These are phyloP conservation scores for Saccharomycopsis schoenii DNA, from an alignment of 805 yeast genomes.

Conservation along the genomic window DNA sequence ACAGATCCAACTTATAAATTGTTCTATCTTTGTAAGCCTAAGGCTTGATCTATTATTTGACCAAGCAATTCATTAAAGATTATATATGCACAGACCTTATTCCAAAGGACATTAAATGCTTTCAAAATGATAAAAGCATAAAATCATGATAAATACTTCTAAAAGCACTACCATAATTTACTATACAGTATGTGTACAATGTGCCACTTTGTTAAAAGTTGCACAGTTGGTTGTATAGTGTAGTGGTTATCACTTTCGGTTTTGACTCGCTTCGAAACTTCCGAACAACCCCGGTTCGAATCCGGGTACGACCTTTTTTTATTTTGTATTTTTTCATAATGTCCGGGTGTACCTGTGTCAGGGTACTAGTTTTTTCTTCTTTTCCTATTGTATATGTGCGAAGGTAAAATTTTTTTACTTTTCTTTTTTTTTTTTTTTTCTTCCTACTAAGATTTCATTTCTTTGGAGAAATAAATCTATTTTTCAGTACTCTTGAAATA, in stretches of 20 bases:
- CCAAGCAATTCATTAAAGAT: too few relatives aligned
- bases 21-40: too few relatives aligned
- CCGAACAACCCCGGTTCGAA: constrained; percentile 76
- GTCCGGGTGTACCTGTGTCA: background rate
- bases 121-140: too few relatives aligned
- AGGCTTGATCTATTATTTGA: too few relatives aligned
- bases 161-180: too few relatives aligned
- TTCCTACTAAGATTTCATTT: background rate
- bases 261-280: constrained; percentile 37
- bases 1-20: background rate
- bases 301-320: constrained; percentile 67
- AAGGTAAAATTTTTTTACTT: background rate
- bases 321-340: too few relatives aligned
- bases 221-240: constrained; percentile 38
- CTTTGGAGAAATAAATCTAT: background rate
- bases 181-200: too few relatives aligned
- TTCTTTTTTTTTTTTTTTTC: background rate
- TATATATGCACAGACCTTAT: too few relatives aligned
- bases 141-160: too few relatives aligned
- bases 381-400: background rate
- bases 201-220: too few relatives aligned
- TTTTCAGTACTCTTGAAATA: background rate
- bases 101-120: too few relatives aligned
- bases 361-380: background rate
- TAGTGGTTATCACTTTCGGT: constrained; percentile 54